Percentiles rank a stretch among this genome's conserved stretches.
Evolutionary conservation across 257 asterid species (phyloP).

Genomic region (Catharanthus roseus): DNA sequence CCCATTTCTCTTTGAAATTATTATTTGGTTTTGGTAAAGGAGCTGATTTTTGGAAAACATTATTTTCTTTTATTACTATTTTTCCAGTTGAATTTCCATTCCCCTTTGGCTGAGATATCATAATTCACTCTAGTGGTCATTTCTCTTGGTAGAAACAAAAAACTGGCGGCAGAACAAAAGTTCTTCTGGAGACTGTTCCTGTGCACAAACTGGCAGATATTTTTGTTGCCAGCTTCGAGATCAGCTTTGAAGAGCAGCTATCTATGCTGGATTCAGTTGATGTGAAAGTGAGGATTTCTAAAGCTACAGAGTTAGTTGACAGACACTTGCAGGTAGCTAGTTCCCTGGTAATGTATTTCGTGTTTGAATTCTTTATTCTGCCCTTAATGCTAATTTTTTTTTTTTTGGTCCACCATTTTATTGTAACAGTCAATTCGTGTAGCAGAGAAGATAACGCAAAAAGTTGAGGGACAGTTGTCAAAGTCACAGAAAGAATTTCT

Average conservation of each 20-base stretch:
- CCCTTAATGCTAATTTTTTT: constrained; percentile 14
- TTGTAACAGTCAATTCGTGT: constrained; percentile 87
- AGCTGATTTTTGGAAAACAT: background rate
- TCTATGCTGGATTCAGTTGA: constrained; percentile 97
- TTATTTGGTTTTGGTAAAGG: background rate
- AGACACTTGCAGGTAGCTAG: constrained; percentile 84
- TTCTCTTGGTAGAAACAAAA: constrained; percentile 71
- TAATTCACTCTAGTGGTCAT: background rate
- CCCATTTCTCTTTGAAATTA: background rate
- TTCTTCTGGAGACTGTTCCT: constrained; percentile 95
- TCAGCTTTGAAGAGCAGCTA: constrained; percentile 95
- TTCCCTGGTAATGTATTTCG: constrained; percentile 21
- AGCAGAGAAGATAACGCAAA: constrained; percentile 95
- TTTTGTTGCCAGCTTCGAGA: constrained; percentile 96
- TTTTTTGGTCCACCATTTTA: constrained; percentile 15
- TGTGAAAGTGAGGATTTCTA: constrained; percentile 86
- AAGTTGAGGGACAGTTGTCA: constrained; percentile 98
- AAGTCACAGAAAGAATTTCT: constrained; percentile 98
- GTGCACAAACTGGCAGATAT: constrained; percentile 97
- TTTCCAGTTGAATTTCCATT: constrained; percentile 8
- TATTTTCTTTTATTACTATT: background rate
- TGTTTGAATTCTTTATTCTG: constrained; percentile 15
- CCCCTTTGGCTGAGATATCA: background rate
- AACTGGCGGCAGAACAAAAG: constrained; percentile 89
- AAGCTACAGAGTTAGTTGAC: constrained; percentile 94